Evolutionary conservation across 805 yeast genomes (phyloP).

Genomic region (Wickerhamiella musiphila): DNA sequence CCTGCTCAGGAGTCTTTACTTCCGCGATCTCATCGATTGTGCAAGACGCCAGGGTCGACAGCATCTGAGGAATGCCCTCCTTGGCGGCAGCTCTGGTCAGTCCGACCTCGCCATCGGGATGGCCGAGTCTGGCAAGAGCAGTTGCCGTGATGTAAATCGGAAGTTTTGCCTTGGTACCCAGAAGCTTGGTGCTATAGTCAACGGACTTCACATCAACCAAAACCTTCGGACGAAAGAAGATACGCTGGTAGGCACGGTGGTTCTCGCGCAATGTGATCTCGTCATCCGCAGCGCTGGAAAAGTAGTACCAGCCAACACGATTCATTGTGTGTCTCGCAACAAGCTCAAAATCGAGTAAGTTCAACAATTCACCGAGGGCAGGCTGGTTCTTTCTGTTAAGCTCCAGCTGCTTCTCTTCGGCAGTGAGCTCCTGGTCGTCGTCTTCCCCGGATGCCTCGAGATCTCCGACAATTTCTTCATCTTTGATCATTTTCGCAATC

Average conservation of each 20-base stretch:
- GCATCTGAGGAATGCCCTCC: slow-evolving; percentile 68
- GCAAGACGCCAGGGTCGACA: slow-evolving; percentile 80
- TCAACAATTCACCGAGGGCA: slow-evolving; percentile 48
- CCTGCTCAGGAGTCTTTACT: slow-evolving; percentile 46
- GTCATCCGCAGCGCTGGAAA: slow-evolving; percentile 83
- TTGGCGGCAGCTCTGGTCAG: slow-evolving; percentile 69
- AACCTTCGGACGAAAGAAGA: slow-evolving; percentile 73
- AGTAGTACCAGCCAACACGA: slow-evolving; percentile 80
- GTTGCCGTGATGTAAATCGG: slow-evolving; percentile 90
- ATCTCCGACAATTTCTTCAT: slow-evolving; percentile 45
- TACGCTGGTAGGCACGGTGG: slow-evolving; percentile 73
- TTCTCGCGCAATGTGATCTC: slow-evolving; percentile 82
- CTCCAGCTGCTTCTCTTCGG: slow-evolving; percentile 28
- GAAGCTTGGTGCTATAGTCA: slow-evolving; percentile 52
- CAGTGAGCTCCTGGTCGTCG: slow-evolving; percentile 19
- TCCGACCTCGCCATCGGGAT: slow-evolving; percentile 81
- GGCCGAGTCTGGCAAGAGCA: slow-evolving; percentile 81
- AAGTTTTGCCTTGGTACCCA: slow-evolving; percentile 49
- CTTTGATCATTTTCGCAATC: slow-evolving; percentile 41
- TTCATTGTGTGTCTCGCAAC: slow-evolving; percentile 68
- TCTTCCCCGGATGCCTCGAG: slow-evolving; percentile 17
- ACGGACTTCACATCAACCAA: slow-evolving; percentile 65
- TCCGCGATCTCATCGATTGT: slow-evolving; percentile 73
- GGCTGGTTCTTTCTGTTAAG: slow-evolving; percentile 37
- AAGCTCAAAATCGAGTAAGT: slow-evolving; percentile 72